Conservation (phyloP, 2,329 filamentous ascomycete species). For the Pseudogymnoascus pannorum region DNA sequence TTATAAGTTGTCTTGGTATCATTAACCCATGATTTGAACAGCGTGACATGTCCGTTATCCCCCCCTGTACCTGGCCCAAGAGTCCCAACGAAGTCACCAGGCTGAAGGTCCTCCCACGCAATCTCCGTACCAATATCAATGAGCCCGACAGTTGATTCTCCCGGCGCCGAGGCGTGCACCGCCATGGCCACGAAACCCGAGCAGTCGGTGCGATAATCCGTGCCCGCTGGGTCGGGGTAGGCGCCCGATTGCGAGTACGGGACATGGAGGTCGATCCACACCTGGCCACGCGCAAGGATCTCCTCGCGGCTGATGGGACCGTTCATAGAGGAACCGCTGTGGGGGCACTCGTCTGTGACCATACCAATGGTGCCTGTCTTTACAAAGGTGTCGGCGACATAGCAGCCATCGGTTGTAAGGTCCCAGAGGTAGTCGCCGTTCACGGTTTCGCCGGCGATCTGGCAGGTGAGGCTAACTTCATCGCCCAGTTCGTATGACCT, state of each 20-base stretch:
- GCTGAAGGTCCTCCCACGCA: background rate
- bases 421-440: slow-evolving; percentile 14
- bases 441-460: slow-evolving; percentile 10
- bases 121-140: background rate
- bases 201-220: background rate
- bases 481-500: slow-evolving; percentile 10
- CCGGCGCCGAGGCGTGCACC: background rate
- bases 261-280: slow-evolving; percentile 3
- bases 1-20: background rate
- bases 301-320: slow-evolving; percentile 6
- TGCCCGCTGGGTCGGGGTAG: background rate
- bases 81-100: slow-evolving; percentile 5
- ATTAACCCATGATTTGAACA: background rate
- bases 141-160: background rate
- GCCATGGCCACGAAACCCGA: slow-evolving; percentile 7
- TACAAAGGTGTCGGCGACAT: slow-evolving; percentile 15
- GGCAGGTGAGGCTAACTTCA: slow-evolving; percentile 14
- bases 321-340: background rate
- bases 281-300: background rate
- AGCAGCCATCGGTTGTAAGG: slow-evolving; percentile 14
- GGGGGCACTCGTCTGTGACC: background rate
- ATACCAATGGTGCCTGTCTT: slow-evolving; percentile 12
- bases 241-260: background rate
- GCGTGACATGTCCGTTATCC: background rate
- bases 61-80: background rate